Base-by-base conservation (phyloP, 805 yeast species). In the Saturnispora quitensis region DNA sequence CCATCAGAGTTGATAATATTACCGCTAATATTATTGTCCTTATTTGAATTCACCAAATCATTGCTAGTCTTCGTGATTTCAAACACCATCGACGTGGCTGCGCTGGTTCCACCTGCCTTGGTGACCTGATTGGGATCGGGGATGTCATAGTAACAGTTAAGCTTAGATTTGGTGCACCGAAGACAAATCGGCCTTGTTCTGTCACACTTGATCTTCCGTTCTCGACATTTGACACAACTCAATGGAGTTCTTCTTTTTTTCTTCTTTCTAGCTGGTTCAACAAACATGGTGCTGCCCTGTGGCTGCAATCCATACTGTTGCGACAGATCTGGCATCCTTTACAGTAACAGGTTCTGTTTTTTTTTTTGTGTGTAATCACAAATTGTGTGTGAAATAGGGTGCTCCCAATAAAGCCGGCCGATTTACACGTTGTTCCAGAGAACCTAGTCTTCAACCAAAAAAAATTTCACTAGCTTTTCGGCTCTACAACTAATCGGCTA, bases 161-260 rank as follows among this genome's bases (percentile, higher is more conserved):
- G 17, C 5, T 54, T 45, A 3, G 55, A 51, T 20, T 54, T 55
- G 4, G 33, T 15, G 40, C 65, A 62, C 24, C 56, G 28, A 3
- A 45, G 20, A 44, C 66, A 62, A 2, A 13, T 17, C 10, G 66
- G 66, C 43, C 57, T 56, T 2, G 43, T 27, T 25, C 62, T 50
- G 47, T 61, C 64, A 54, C 66, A 62, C 44, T 58, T 60, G 28
- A 62, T 50, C 50, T 62, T 62, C 27, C 55, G 53, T 34, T 48
- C 50, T 15, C 65, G 44, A 47, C 66, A 62, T 15, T 27, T 31
- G 5, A 54, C 44, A 43, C 66, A 62, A 1, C 64, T 58, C 8
- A 59, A 48, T 1, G 64, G 63, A 4, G 58, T 55, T 53, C 64
- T 55, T 17, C 65, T 50, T 31, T 54, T 50, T 48, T 56, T 56